Evolutionary conservation across 1,284 basidiomycete genomes (phyloP).

Genomic region (Neolentinus lepideus): DNA sequence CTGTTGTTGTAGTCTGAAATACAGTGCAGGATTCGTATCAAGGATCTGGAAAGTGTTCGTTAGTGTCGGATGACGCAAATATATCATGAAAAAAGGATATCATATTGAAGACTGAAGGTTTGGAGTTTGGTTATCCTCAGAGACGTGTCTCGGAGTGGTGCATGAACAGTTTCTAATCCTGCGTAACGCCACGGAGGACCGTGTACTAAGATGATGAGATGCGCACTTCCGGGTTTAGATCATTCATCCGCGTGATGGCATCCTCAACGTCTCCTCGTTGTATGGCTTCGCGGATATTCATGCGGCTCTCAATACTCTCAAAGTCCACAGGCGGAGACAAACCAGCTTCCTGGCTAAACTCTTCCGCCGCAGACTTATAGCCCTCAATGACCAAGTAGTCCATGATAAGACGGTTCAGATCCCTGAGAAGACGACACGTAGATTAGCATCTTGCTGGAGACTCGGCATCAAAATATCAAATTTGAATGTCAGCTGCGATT

Average conservation of each 20-base stretch:
- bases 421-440: conserved; percentile 42
- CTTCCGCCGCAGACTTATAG: conserved; percentile 92
- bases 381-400: conserved; percentile 98
- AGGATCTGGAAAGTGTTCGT: conserved; percentile 65
- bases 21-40: conserved; percentile 85
- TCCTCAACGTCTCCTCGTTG: conserved; percentile 93
- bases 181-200: conserved; percentile 14
- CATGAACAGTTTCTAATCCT: conserved; percentile 96
- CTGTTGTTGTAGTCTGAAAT: conserved; percentile 92
- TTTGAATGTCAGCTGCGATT: conserved; percentile 7
- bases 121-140: conserved; percentile 74
- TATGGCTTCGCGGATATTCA: conserved; percentile 90
- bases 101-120: conserved; percentile 95
- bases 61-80: conserved; percentile 7
- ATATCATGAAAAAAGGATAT: conserved; percentile 28
- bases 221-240: conserved; percentile 94
- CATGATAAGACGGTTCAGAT: conserved; percentile 94
- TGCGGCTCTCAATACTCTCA: conserved; percentile 87
- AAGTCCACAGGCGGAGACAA: conserved; percentile 77
- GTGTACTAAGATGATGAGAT: neutral
- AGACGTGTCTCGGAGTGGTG: conserved; percentile 90
- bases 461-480: conserved; percentile 10
- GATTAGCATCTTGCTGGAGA: conserved; percentile 27
- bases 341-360: conserved; percentile 86
- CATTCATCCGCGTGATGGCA: conserved; percentile 90